Evolutionary conservation across 1,139 yeast genomes (phyloP).

Genomic region (Candida pseudoviswanathii): DNA sequence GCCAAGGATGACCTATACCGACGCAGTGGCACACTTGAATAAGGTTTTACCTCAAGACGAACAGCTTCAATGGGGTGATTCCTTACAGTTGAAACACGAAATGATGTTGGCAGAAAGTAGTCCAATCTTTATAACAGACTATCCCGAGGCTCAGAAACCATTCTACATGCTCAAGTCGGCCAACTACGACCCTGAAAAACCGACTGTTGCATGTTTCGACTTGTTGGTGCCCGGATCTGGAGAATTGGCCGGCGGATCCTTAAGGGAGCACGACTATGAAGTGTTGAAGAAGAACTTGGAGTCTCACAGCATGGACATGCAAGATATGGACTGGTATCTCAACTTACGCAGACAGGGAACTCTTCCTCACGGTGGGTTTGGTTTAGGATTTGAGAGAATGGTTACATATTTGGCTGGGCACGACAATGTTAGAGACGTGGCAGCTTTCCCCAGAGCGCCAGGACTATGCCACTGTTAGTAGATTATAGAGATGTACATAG

Average conservation of each 20-base stretch:
- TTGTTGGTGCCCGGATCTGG: conserved; percentile 88
- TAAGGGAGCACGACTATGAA: conserved; percentile 74
- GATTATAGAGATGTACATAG: background rate
- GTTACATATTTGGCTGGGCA: conserved; percentile 70
- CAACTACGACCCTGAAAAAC: conserved; percentile 29
- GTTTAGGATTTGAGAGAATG: conserved; percentile 90
- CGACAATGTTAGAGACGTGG: conserved; percentile 82
- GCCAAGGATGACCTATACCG: conserved; percentile 73
- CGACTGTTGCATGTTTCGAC: conserved; percentile 90
- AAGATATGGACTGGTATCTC: conserved; percentile 78
- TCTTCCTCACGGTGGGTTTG: conserved; percentile 96
- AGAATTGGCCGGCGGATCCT: conserved; percentile 94
- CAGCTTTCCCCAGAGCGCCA: conserved; percentile 71
- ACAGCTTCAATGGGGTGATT: conserved; percentile 60
- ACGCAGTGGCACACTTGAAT: conserved; percentile 62
- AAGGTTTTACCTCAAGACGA: conserved; percentile 13
- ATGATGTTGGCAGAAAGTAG: conserved; percentile 79
- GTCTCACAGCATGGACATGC: conserved; percentile 53
- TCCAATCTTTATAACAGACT: conserved; percentile 90
- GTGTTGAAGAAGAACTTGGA: conserved; percentile 52
- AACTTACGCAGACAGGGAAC: conserved; percentile 74
- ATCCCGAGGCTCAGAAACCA: conserved; percentile 79
- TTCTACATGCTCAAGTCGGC: conserved; percentile 77
- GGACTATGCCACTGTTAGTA: conserved; percentile 35
- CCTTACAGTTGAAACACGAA: conserved; percentile 84